Conservation (phyloP, 768 basidiomycete species). For the Boletus speciosus region DNA sequence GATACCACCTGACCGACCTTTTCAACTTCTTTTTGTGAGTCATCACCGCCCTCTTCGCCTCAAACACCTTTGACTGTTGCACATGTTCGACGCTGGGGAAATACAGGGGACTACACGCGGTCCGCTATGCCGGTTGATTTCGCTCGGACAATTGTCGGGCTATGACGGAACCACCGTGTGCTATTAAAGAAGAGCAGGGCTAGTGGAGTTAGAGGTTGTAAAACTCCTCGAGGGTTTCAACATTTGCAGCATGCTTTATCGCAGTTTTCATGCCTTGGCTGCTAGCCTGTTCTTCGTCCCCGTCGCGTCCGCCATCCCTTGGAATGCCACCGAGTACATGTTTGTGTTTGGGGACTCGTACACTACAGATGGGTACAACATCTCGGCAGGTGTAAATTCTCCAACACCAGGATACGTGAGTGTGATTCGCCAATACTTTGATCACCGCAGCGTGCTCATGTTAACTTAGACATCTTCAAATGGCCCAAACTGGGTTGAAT, state of each 20-base stretch:
- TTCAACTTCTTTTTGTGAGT: no score
- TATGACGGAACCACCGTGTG: background rate
- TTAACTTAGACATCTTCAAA: conserved; percentile 50
- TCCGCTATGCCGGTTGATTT: background rate
- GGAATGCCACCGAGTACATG: conserved; percentile 52
- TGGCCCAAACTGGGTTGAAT: conserved; percentile 61
- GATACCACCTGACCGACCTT: no score
- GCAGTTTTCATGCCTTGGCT: background rate
- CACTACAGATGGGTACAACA: conserved; percentile 56
- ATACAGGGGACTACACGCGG: background rate
- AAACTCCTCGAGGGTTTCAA: background rate
- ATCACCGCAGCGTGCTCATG: conserved; percentile 3
- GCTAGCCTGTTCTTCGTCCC: conserved; percentile 6
- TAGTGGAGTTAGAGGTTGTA: background rate
- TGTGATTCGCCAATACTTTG: background rate
- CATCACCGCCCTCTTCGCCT: background rate
- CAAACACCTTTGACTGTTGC: background rate
- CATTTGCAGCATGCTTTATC: conserved; percentile 11
- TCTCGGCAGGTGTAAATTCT: conserved; percentile 53
- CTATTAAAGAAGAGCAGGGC: conserved; percentile 7
- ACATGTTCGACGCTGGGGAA: background rate
- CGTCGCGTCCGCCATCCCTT: conserved; percentile 32
- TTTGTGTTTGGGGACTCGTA: conserved; percentile 67
- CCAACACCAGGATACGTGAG: conserved; percentile 50
- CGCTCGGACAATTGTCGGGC: background rate